Evolutionary conservation across 2,329 filamentous ascomycete genomes (phyloP), one percentile per base, ranked within the genome.

Genomic region (Alternaria rosae): DNA sequence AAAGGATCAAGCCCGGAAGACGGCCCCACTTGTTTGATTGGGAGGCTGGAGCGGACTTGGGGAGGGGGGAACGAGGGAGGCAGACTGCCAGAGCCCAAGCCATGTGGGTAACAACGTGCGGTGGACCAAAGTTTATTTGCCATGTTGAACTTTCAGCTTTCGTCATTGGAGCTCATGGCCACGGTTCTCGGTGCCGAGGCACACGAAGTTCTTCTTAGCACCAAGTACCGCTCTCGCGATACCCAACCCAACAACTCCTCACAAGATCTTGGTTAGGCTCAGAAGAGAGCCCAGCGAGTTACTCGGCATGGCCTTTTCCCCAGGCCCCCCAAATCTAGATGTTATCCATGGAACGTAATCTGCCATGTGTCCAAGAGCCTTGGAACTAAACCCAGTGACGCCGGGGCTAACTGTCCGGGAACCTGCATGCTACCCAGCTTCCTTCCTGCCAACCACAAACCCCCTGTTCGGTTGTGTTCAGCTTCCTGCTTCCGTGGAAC

Each of bases 1-100:
- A 60, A 42, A 30, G 44, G 44, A 47, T 35, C 32, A 35, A 21
- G 11, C 32, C 57, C 51, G 57, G 54, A 54, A 20, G 28, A 13
- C 26, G 20, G 25, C 44, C 52, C 44, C 52, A 44, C 52, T 56
- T 56, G 57, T 56, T 56, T 60, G 43, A 60, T 60, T 60, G 57
- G 57, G 35, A 56, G 57, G 30, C 47, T 51, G 47, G 20, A n/a
- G 47, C 30, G 15, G 47, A 44, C 57, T 56, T 57, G 51, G 54
- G 35, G 51, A 48, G 43, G 21, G 45, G 50, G 51, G 32, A 54
- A 42, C 21, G 43, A 55, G 52, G 51, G 30, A 47, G 42, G 35
- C 15, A 38, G 35, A 17, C 35, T 38, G 35, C 35, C 35, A 35
- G 28, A 38, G 30, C 47, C 47, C 47, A 51, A 51, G 47, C 47